Conservation (phyloP, 129 eudicot species). For the Chrysanthemum lavandulifolium region DNA sequence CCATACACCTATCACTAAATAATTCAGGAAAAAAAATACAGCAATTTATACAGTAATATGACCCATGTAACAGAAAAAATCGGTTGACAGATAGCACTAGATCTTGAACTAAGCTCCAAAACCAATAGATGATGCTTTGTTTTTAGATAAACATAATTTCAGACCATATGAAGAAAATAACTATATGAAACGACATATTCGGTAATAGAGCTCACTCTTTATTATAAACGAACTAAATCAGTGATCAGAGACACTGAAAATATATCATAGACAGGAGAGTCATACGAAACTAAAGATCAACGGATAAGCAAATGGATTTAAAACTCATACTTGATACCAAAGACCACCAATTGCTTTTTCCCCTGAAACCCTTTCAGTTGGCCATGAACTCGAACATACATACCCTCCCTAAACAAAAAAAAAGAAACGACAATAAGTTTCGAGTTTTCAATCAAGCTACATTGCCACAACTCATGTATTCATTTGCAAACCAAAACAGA, state of each 20-base stretch:
- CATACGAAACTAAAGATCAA: constrained; percentile 1
- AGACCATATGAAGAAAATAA: no score
- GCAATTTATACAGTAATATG: not conserved
- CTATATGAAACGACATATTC: no score
- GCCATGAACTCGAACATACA: constrained; percentile 80
- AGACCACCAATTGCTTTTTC: constrained; percentile 67
- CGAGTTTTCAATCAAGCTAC: constrained; percentile 2
- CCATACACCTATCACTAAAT: constrained; percentile 6
- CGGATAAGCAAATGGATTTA: not conserved
- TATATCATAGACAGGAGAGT: constrained; percentile 10
- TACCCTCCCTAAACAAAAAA: constrained; percentile 54
- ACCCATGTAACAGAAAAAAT: not conserved
- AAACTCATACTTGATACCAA: constrained; percentile 65
- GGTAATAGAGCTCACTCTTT: no score
- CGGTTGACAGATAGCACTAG: not conserved
- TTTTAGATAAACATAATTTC: no score
- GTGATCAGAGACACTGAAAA: not conserved
- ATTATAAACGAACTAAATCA: no score
- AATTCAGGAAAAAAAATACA: not conserved
- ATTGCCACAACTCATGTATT: not conserved
- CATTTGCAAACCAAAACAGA: not conserved
- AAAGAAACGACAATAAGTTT: not conserved
- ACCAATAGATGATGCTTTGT: no score
- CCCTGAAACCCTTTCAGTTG: constrained; percentile 88
- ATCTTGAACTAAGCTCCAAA: constrained; percentile 4